phyloP scores from a whole-genome alignment of 1,284 basidiomycete genomes.

The Nidula niveotomentosa region DNA sequence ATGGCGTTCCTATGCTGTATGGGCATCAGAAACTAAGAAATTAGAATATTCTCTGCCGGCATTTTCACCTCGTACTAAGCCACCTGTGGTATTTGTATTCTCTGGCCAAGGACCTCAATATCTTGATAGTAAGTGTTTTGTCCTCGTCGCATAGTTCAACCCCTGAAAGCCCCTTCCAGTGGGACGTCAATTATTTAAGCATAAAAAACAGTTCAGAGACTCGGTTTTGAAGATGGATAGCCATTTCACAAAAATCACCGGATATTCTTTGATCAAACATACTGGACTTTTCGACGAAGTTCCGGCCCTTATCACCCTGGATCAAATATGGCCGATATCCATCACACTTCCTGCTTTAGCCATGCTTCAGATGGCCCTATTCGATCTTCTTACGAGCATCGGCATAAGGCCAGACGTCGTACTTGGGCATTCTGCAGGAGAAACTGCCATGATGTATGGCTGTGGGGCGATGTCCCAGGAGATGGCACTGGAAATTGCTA shows the following conservation, averaged over 20 bases:
- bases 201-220: slow-evolving; percentile 23
- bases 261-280: slow-evolving; percentile 28
- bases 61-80: slow-evolving; percentile 17
- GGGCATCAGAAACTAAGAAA: not conserved
- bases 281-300: slow-evolving; percentile 26
- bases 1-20: slow-evolving; percentile 26
- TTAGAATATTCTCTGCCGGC: slow-evolving; percentile 19
- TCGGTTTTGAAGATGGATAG: slow-evolving; percentile 26
- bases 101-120: slow-evolving; percentile 42
- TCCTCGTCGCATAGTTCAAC: not conserved
- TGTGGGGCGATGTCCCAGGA: slow-evolving; percentile 36
- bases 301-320: slow-evolving; percentile 4
- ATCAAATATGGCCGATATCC: slow-evolving; percentile 26
- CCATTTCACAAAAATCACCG: slow-evolving; percentile 23
- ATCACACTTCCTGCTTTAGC: slow-evolving; percentile 35
- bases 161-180: slow-evolving; percentile 17
- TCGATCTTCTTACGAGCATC: slow-evolving; percentile 21
- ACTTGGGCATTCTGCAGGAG: slow-evolving; percentile 29
- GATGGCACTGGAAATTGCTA: slow-evolving; percentile 39
- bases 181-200: slow-evolving; percentile 39
- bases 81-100: slow-evolving; percentile 36
- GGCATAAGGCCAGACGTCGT: slow-evolving; percentile 24
- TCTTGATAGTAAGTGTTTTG: slow-evolving; percentile 22
- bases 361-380: slow-evolving; percentile 42
- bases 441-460: slow-evolving; percentile 41